A percentile compares a stretch with the other conserved stretches of the same genome.
Conservation (phyloP, 148 eudicot genomes). For the Silene latifolia region DNA sequence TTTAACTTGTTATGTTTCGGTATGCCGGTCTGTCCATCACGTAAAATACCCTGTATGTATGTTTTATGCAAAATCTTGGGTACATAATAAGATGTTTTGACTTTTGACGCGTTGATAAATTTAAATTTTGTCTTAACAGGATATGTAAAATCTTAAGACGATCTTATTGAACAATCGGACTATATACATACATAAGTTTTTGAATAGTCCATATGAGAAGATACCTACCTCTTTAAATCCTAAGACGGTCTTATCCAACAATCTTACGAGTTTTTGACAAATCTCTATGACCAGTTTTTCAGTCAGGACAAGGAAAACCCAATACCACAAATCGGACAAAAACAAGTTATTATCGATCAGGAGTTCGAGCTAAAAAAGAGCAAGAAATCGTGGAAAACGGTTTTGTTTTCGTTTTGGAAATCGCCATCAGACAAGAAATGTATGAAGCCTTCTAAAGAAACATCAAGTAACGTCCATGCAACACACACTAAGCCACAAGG, state of each 20-base stretch:
- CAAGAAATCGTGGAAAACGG: slow-evolving; percentile 30
- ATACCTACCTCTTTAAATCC: neutral
- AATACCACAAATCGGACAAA: neutral
- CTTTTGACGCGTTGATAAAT: no score
- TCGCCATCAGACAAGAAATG: slow-evolving; percentile 15
- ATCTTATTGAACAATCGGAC: no score
- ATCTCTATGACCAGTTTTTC: slow-evolving; percentile 15
- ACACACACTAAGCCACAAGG: neutral
- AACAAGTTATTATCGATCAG: neutral
- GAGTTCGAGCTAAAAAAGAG: neutral
- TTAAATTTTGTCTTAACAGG: no score
- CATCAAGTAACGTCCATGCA: neutral
- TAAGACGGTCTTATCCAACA: neutral
- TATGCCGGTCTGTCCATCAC: no score
- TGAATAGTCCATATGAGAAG: no score
- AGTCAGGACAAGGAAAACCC: neutral
- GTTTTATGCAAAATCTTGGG: no score
- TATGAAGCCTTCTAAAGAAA: neutral
- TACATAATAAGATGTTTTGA: no score
- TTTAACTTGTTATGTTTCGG: no score
- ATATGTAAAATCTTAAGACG: no score
- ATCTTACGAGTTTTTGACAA: neutral
- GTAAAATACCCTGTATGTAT: no score
- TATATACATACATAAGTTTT: no score
- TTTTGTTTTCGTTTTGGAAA: slow-evolving; percentile 20